Base-by-base conservation (phyloP, 2,329 filamentous ascomycete species). In the Diaporthe helianthi region DNA sequence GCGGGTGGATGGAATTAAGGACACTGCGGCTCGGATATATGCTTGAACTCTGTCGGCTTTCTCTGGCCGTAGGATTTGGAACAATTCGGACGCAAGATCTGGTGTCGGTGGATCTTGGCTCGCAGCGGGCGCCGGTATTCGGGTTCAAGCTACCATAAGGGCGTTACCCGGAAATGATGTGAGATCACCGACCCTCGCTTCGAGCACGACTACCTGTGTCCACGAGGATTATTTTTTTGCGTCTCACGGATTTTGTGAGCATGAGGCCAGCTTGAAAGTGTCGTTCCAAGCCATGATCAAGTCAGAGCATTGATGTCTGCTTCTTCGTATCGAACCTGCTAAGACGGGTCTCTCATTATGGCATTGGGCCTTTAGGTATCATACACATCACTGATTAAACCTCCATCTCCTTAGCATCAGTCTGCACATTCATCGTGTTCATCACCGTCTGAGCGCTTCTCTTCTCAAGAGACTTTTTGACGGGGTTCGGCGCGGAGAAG, bases 401-500 rank as follows among this genome's bases (percentile, higher is more conserved):
- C 7, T 63, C 44, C n/a, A 65, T 38, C 58, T 71, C 65, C 73
- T 81, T 80, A n/a, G 72, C 73, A 7, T 77, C 69, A 10, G 72
- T 70, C 2, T 70, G 71, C 13, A 78, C 75, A 63, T 78, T 77
- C 66, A 82, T 73, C 17, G 79, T 83, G 41, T 81, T 80, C 72
- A 84, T 74, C 3, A 84, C 82, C 4, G 82, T 84, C 67, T 78
- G 76, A 0, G 81, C 80, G 69, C 75, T 80, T 64, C 83, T 74
- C 76, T 81, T 81, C 74, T 81, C 78, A 51, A 83, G 71, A 70
- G 78, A 81, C 77, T 82, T 82, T 76, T 80, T 81, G 19, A 84
- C 83, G 0, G 83, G 83, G 73, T 84, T 80, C 2, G 75, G 78
- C 0, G 82, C 80, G n/a, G 79, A 77, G 73, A 85, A 85, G 33